Evolutionary conservation across 169 alveolate species (phyloP).

Genomic region (Besnoitia besnoiti): DNA sequence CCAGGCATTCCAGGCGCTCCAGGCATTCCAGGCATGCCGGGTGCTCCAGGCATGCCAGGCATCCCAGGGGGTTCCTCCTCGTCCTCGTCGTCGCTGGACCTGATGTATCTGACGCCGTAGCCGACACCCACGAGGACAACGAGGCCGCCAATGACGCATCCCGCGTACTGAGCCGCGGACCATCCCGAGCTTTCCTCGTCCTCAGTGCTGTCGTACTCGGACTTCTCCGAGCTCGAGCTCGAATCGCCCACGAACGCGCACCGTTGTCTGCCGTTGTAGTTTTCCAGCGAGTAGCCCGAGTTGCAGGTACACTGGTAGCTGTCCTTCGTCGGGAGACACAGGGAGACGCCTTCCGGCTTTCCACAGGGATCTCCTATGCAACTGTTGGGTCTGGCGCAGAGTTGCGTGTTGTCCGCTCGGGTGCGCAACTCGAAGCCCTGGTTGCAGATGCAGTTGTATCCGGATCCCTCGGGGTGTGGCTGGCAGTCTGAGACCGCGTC

Average conservation of each 20-base stretch:
- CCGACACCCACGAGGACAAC: neutral
- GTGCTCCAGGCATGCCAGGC: neutral
- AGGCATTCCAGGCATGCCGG: neutral
- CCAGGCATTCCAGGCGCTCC: neutral
- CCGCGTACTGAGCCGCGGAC: neutral
- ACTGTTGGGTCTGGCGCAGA: neutral
- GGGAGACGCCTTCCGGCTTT: neutral
- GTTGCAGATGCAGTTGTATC: neutral
- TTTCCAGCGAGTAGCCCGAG: neutral
- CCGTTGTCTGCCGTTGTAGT: neutral
- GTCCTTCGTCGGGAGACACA: neutral
- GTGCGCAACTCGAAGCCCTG: neutral
- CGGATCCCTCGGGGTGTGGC: neutral
- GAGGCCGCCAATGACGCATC: neutral
- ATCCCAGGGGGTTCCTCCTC: neutral
- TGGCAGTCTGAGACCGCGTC: neutral
- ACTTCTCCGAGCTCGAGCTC: too few species aligned
- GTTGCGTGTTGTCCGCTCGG: neutral
- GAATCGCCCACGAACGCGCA: neutral
- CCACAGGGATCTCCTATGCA: constrained; percentile 38
- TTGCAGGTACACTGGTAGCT: constrained; percentile 1
- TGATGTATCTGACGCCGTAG: neutral
- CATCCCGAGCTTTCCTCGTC: neutral
- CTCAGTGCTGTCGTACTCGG: neutral
- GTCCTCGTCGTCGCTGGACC: neutral